Evolutionary conservation across 1,284 basidiomycete species (phyloP).

Genomic region (Kalmanozyma brasiliensis): DNA sequence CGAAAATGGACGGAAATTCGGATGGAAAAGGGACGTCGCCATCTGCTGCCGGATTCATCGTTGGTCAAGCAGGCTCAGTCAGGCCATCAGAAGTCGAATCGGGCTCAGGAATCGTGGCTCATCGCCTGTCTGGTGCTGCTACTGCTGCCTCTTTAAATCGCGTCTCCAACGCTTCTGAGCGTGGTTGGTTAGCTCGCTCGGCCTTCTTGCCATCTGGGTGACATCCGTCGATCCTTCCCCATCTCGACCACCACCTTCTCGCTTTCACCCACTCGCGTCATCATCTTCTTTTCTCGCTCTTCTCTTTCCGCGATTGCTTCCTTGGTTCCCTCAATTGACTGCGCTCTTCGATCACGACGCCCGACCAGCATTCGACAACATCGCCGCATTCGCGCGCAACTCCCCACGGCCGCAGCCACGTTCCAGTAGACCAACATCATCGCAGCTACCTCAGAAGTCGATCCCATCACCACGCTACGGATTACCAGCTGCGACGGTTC

Average conservation of each 20-base stretch:
- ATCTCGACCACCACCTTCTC: conserved; percentile 4
- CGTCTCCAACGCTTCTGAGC: background rate
- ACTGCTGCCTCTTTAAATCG: background rate
- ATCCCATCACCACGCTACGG: background rate
- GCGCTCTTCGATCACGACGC: conserved; percentile 1
- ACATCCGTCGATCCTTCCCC: background rate
- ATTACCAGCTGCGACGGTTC: too few species aligned
- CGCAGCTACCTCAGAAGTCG: background rate
- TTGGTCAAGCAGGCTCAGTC: too few species aligned
- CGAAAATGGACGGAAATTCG: too few species aligned
- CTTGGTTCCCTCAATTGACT: conserved; percentile 6
- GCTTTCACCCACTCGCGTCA: conserved; percentile 2
- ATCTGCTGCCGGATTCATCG: too few species aligned
- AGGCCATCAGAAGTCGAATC: background rate
- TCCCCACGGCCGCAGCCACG: conserved; percentile 1
- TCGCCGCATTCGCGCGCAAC: background rate
- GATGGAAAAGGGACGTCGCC: too few species aligned
- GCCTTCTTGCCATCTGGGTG: background rate
- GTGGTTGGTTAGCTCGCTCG: background rate
- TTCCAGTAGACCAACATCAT: conserved; percentile 3
- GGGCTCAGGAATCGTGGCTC: background rate
- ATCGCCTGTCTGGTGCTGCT: background rate
- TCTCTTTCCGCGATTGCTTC: background rate
- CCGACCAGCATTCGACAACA: conserved; percentile 4
- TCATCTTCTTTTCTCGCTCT: conserved; percentile 1